Base-by-base conservation (phyloP, 768 basidiomycete species). In the Ramaria sp. region DNA sequence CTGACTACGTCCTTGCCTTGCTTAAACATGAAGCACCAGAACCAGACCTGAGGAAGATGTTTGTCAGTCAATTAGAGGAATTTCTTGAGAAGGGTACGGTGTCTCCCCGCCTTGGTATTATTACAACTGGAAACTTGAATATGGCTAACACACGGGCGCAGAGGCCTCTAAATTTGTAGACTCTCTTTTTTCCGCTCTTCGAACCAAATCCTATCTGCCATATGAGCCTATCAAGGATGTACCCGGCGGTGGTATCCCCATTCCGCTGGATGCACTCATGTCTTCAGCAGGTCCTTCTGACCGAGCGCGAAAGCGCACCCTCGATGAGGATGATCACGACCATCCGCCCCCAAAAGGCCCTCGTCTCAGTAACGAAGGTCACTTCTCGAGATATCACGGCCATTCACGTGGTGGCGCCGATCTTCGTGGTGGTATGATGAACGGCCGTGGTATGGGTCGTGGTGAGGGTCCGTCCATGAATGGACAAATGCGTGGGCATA, bases 1-100 rank as follows among this genome's bases (percentile, higher is more conserved):
- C 91, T 4, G 92, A 97, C 67, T 98, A 97, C 68, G 86, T 97
- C 63, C 81, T 96, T 50, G 95, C 95, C 15, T 75, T 98, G 53
- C 74, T 98, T 58, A 91, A 92, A 68, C 91, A 94, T 68, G 90
- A 91, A 70, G 86, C 84, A 1, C 77, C 87, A 4, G 88, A 93
- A 66, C 68, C 71, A 22, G 89, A 94, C 61, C 84, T 97, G 78
- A 78, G 87, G 62, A 81, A 82, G 62, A 88, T 91, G 66, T 73
- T 96, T 55, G 67, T 74, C 1, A 64, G 77, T 0, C 91, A 96
- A 66, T 75, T 97, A 54, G 86, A 86, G 54, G 94, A 96, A 69
- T 98, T 98, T 69, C 78, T 98, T 24, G 93, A 95, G 73, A 86
- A 88, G 72, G 87, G 93, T 89, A 59, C 59, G 77, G 24, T 59